Evolutionary conservation across 345 rosid species (phyloP).

Genomic region (Chamaenerion angustifolium): DNA sequence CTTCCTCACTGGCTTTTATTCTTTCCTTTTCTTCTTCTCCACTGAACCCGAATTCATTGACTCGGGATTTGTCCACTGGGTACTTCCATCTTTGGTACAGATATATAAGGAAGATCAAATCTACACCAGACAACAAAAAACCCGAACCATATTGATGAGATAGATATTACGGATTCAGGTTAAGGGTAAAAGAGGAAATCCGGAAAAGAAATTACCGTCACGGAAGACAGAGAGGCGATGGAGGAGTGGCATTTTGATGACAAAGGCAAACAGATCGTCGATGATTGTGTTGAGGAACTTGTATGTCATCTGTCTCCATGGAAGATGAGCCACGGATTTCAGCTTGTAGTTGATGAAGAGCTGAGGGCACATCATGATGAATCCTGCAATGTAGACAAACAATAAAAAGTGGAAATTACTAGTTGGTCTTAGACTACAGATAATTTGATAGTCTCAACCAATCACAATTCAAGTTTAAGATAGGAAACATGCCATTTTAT

Average conservation of each 20-base stretch:
- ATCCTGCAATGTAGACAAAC: conserved; percentile 39
- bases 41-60: conserved; percentile 90
- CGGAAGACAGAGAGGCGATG: conserved; percentile 94
- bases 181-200: too few species aligned
- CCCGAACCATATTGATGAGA: too few species aligned
- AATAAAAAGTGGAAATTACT: background rate
- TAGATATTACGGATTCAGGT: too few species aligned
- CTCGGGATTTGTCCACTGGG: conserved; percentile 81
- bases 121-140: conserved; percentile 26
- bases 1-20: conserved; percentile 10
- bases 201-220: conserved; percentile 37
- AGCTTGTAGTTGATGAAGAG: conserved; percentile 92
- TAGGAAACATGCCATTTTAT: too few species aligned
- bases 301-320: conserved; percentile 99
- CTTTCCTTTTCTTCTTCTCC: conserved; percentile 54
- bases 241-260: conserved; percentile 90
- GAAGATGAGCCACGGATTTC: conserved; percentile 89
- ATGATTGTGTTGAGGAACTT: conserved; percentile 95
- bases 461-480: too few species aligned
- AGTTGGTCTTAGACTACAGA: background rate
- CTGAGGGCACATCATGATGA: conserved; percentile 98
- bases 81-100: conserved; percentile 86
- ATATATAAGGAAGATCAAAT: conserved; percentile 76
- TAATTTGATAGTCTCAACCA: background rate
- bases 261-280: conserved; percentile 98